Evolutionary conservation across 176 grass and related monocot species (phyloP).

Genomic region (Musa schizocarpa): DNA sequence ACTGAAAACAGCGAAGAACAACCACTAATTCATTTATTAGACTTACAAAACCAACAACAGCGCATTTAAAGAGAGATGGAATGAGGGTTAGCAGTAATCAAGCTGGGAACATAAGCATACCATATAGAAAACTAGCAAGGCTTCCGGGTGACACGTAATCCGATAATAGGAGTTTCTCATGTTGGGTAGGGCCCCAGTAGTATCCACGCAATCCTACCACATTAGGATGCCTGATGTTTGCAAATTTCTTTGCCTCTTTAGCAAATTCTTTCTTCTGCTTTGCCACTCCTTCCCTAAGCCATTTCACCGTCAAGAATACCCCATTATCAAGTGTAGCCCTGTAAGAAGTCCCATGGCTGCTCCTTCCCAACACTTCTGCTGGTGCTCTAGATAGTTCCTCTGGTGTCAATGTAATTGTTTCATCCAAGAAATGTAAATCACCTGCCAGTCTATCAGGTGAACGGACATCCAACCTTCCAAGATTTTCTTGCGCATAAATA

Average conservation of each 20-base stretch:
- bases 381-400: slow-evolving; percentile 82
- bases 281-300: slow-evolving; percentile 84
- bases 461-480: slow-evolving; percentile 7
- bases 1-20: neutral
- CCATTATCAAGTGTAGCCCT: slow-evolving; percentile 75
- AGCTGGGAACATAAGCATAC: slow-evolving; percentile 32
- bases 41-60: too few relatives aligned
- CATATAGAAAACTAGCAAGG: slow-evolving; percentile 59
- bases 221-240: slow-evolving; percentile 61
- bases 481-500: slow-evolving; percentile 4
- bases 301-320: slow-evolving; percentile 62
- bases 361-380: slow-evolving; percentile 81
- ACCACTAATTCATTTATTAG: too few relatives aligned
- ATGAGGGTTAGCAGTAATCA: neutral
- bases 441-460: slow-evolving; percentile 83
- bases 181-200: slow-evolving; percentile 89
- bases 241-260: slow-evolving; percentile 85
- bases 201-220: slow-evolving; percentile 63
- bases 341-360: slow-evolving; percentile 90
- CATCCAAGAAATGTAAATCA: slow-evolving; percentile 73
- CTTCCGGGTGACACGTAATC: slow-evolving; percentile 61
- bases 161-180: slow-evolving; percentile 86
- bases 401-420: slow-evolving; percentile 43
- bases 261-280: slow-evolving; percentile 92
- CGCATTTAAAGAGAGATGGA: neutral